Conservation (phyloP, 441 rosid genomes). For the Erodium texanum region DNA sequence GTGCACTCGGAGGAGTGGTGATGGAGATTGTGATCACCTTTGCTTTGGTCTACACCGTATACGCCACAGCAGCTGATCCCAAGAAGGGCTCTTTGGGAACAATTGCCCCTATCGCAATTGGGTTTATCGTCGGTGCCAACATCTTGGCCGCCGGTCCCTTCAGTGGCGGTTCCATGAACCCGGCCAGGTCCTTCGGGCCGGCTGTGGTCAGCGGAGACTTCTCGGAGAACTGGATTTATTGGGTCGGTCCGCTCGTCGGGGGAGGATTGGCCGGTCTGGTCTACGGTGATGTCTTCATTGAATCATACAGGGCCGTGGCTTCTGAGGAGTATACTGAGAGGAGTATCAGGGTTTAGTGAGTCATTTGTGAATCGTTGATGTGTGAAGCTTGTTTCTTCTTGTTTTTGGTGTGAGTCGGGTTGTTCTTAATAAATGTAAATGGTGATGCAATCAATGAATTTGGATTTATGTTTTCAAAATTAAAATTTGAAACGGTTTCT, state of each 20-base stretch:
- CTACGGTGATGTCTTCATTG: constrained; percentile 62
- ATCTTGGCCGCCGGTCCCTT: constrained; percentile 88
- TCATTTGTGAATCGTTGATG: too few relatives aligned
- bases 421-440: neutral
- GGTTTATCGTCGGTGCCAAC: constrained; percentile 84
- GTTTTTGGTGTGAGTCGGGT: neutral
- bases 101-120: constrained; percentile 86
- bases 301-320: constrained; percentile 38
- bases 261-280: constrained; percentile 79
- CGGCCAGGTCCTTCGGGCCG: constrained; percentile 83
- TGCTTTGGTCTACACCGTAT: constrained; percentile 39
- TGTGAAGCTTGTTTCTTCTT: neutral
- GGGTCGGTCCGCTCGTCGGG: constrained; percentile 75
- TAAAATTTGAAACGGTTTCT: too few relatives aligned
- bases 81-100: constrained; percentile 64
- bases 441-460: neutral
- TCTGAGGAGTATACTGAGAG: constrained; percentile 27
- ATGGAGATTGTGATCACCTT: constrained; percentile 80
- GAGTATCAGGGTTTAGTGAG: too few relatives aligned
- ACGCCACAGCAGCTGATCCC: constrained; percentile 66
- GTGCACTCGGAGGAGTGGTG: constrained; percentile 42
- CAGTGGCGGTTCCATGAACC: constrained; percentile 93
- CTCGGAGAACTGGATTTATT: constrained; percentile 63
- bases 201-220: constrained; percentile 73
- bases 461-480: neutral